Base-by-base conservation (phyloP, 2,329 filamentous ascomycete species). In the Clonostachys solani region DNA sequence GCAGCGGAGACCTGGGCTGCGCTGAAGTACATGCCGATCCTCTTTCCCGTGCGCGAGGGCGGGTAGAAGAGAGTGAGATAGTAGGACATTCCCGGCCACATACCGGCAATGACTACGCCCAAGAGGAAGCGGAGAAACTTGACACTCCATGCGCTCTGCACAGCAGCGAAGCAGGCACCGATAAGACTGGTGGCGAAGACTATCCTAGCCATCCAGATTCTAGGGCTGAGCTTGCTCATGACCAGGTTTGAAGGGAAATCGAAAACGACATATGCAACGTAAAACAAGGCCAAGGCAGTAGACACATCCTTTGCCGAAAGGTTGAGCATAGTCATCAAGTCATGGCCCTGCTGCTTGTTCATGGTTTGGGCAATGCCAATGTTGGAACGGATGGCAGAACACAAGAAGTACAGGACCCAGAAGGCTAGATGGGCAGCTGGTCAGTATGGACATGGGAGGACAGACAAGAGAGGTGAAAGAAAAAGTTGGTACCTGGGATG, bases 31-130 rank as follows among this genome's bases (percentile, higher is more conserved):
- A 86, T 81, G 36, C 91, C 91, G 53, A 96, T 95, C 37, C 91
- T 80, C 71, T 94, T 95, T 13, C 88, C 91, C 2, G 87, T 94
- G 12, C 88, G 80, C 6, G 87, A 89, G 0, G 91, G 90, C 7
- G 91, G 91, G 60, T 96, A 96, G 73, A 95, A 96, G 8, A 95
- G 76, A 0, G 91, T 95, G 42, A 96, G 75, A 60, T 95, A 96
- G 64, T 94, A 94, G 10, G 89, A 83, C 91, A 96, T 95, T 44
- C 91, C 91, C 0, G 91, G 91, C 91, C 91, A 96, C 86, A 96
- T 91, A 42, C 91, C 91, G 2, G 91, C 91, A 61, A 92, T 92
- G 19, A 95, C 90, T 13, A 94, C 78, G 43, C 91, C 91, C 7
- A 96, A 80, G 12, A 96, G 75, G 47, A 96, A 85, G 8, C 91